These are phyloP conservation scores for Candida maesae DNA, from an alignment of 805 yeast species.

Conservation along the genomic window DNA sequence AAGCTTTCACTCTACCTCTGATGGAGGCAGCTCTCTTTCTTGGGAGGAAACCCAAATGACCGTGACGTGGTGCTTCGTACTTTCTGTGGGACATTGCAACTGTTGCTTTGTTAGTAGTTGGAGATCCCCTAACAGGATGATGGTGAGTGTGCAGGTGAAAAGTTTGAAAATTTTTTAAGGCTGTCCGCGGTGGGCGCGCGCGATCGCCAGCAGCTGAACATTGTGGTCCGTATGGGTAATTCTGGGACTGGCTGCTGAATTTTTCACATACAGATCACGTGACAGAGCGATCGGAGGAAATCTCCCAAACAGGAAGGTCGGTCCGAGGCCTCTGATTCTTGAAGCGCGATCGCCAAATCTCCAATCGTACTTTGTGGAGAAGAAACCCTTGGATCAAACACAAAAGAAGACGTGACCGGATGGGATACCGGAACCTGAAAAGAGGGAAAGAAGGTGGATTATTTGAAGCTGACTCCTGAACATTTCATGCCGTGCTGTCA, in stretches of 20 bases:
- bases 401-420: too few relatives aligned
- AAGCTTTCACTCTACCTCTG: constrained; percentile 98
- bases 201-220: background rate
- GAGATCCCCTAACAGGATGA: constrained; percentile 2
- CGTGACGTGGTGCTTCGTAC: constrained; percentile 99
- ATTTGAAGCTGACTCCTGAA: too few relatives aligned
- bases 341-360: too few relatives aligned
- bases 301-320: constrained; percentile 1
- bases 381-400: too few relatives aligned
- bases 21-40: constrained; percentile 99
- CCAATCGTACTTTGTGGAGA: constrained; percentile 11
- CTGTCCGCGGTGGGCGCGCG: background rate
- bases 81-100: constrained; percentile 96
- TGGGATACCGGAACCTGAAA: too few relatives aligned
- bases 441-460: too few relatives aligned
- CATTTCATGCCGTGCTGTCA: background rate
- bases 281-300: too few relatives aligned
- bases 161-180: constrained; percentile 17
- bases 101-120: constrained; percentile 23
- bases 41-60: constrained; percentile 99
- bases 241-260: background rate
- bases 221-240: constrained; percentile 1
- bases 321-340: too few relatives aligned
- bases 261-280: too few relatives aligned
- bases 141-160: constrained; percentile 10